phyloP scores from a whole-genome alignment of 2,329 filamentous ascomycete species.

The Aspergillus sp. region DNA sequence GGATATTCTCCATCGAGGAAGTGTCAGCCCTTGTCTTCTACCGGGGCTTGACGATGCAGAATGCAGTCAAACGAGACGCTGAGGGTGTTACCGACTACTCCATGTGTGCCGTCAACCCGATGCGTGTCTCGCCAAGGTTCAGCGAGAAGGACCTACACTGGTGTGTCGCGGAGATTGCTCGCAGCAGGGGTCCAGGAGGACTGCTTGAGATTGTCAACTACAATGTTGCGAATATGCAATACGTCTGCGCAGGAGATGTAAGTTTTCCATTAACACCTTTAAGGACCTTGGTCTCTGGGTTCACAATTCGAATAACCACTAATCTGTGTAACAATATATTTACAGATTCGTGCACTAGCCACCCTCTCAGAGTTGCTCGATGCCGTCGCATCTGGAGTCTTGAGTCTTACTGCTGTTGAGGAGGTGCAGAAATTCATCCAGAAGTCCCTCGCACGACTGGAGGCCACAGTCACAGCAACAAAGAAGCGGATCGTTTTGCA shows the following conservation, averaged over 20 bases:
- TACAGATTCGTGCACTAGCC: too few species aligned
- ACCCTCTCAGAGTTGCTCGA: too few species aligned
- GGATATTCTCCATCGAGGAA: slow-evolving; percentile 95
- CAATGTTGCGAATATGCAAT: slow-evolving; percentile 66
- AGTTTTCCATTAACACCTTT: background rate
- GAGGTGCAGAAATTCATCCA: too few species aligned
- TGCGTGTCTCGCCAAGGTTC: slow-evolving; percentile 61
- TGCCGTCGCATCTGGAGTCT: too few species aligned
- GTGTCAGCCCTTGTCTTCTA: slow-evolving; percentile 97
- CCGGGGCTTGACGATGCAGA: slow-evolving; percentile 95
- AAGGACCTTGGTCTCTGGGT: background rate
- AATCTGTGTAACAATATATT: too few species aligned
- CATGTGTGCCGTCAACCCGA: slow-evolving; percentile 97
- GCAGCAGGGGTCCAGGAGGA: slow-evolving; percentile 33
- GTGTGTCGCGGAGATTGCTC: too few species aligned
- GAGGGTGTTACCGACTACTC: slow-evolving; percentile 90
- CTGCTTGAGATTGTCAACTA: slow-evolving; percentile 97
- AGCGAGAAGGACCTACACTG: too few species aligned
- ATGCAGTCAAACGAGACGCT: slow-evolving; percentile 91
- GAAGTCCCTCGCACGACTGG: too few species aligned
- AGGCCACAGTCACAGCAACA: too few species aligned
- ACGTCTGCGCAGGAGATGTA: slow-evolving; percentile 62
- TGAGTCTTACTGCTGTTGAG: too few species aligned
- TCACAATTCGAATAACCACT: too few species aligned
- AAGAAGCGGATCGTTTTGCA: background rate